Base-by-base conservation (phyloP, 2,329 filamentous ascomycete genomes). In the Nannizziopsis barbatae region DNA sequence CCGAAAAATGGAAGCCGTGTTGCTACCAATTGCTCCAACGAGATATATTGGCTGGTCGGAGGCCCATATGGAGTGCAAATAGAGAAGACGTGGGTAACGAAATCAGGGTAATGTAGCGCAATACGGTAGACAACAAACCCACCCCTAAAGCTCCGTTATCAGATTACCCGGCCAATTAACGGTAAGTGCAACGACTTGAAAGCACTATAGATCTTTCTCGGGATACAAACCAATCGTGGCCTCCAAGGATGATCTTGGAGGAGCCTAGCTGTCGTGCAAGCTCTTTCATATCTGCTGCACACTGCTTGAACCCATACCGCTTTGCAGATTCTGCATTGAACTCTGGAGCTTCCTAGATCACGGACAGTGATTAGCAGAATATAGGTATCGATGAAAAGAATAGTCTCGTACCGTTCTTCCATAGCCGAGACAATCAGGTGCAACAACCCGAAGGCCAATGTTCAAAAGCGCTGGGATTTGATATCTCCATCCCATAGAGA, bases 341-440 rank as follows among this genome's bases (percentile, higher is more conserved):
- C 60, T 70, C 55, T 17, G 65, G 64, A 6, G 62, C 64, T 52
- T 71, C 68, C 63, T 72, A 52, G 42, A 27, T 27, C 3, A 27
- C 22, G 7, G 7, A 27, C 4, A 7, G 33, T 7, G 17, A 43
- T 32, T 5, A 18, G 10, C 14, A 33, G 10, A 3, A 11, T 38
- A 20, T 12, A 2, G 1, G 30, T 33, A 33, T 22, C 7, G 39
- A 45, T 15, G 17, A 42, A 32, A 30, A 47, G 20, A 20, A 40
- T 31, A 15, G 20, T 35, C 30, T 45, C 61, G 52, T 63, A 76
- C 83, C 20, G 86, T 92, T 50, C 79, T 76, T 20, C 84, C 86
- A 63, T 92, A 96, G 53, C 90, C 90, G 57, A 94, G 76, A 73
- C 88, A 82, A 66, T 95, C 87, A 0, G 87, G 84, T 9, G 80